Evolutionary conservation across 768 basidiomycete genomes (phyloP), one percentile per base, ranked within the genome.

Genomic region (Hebeloma cylindrosporum): DNA sequence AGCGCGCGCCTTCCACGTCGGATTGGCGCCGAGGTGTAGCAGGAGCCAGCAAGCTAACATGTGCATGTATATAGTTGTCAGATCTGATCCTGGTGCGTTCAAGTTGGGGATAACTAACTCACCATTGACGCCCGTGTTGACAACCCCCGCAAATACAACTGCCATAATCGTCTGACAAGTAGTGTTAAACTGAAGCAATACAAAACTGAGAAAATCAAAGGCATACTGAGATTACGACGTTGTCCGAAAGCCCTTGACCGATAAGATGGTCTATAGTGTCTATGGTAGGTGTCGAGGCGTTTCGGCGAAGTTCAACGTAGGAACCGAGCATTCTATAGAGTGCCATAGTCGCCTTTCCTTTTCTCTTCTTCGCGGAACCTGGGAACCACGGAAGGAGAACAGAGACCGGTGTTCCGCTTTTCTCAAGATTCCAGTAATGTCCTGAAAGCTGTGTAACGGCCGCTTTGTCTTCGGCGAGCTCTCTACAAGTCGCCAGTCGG

Each of bases 211-310:
- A 31, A 17, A 3, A 7, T n/a, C 18, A 16, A 29, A 7, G 9
- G 48, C 53, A 47, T 46, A 60, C 57, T 4, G 40, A 52, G 5
- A 62, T 47, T n/a, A 67, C 63, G 1, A 21, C 45, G 7, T 59
- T 37, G 14, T 64, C 56, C 7, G 45, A 27, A 35, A 54, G 27
- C 1, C 67, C 69, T 18, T 64, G 27, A 4, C 47, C 35, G 14
- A 70, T 53, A 27, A 69, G 50, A 16, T 63, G 7, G 47, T 70
- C 69, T 29, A 70, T 61, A 1, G 64, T 54, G 47, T 69, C 67
- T 2, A 47, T 18, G 1, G 53, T 43, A 3, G 58, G 55, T 0
- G 36, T 53, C 4, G 40, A 39, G 1, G 66, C 58, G 8, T 51
- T 48, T 31, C 56, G 51, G 29, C 65, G 52, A 6, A 40, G 40